Evolutionary conservation across 176 grass and related monocot genomes (phyloP), one percentile per base, ranked within the genome.

Genomic region (Raddia guianensis): DNA sequence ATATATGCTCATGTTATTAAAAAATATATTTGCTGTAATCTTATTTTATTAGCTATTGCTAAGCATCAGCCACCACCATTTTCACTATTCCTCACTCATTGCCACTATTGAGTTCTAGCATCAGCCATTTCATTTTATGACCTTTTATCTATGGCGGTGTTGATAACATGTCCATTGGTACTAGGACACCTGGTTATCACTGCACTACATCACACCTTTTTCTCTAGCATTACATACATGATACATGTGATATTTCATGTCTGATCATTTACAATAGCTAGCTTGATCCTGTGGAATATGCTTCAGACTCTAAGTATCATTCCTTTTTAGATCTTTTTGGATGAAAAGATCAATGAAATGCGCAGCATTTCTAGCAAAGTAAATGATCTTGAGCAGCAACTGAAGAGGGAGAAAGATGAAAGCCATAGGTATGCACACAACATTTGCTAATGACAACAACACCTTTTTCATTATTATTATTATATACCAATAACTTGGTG

Each of bases 361-460:
- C 85, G 73, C 57, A 89, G 84, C 49, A 85, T 97, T 89, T 93
- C 86, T 88, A 85, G 83, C 80, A 83, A 82, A 91, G 83, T 89
- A 65, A 91, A 82, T 87, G 88, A 93, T 79, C 83, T 97, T 86
- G 93, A 97, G 44, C 49, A 84, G 35, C 83, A 87, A 66, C 43
- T 93, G 72, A 90, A 20, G 62, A 89, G 77, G 75, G 93, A 97
- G 63, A 92, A 93, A 85, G 90, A 97, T 78, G 93, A 93, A 86
- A 89, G 83, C 68, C 91, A 88, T 74, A 97, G 91, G 93, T 95
- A 74, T 52, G 86, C 77, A 37, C 56, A 62, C 64, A 75, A 40
- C 34, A 44, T 4, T 8, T 47, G 27, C 33, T 66, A 46, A 57
- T 82, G 47, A 11, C 15, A 48, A 77, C 67, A 65, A 3, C 6